These are phyloP conservation scores for Candida nonsorbophila DNA, from an alignment of 805 yeast species.

Conservation along the genomic window DNA sequence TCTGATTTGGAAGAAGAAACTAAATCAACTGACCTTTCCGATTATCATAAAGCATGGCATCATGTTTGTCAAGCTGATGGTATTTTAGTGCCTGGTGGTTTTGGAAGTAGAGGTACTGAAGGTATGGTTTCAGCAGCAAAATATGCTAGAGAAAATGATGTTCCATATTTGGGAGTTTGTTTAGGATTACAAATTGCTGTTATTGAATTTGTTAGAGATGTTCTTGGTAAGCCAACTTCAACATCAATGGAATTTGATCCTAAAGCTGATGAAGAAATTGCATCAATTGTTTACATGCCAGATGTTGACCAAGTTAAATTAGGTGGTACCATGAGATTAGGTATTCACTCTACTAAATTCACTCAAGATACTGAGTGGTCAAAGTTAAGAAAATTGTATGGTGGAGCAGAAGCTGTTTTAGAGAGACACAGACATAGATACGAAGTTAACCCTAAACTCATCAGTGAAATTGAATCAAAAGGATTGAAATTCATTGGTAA, in stretches of 20 bases:
- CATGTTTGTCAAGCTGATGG: conserved; percentile 91
- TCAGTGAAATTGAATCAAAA: conserved; percentile 60
- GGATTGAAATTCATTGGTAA: conserved; percentile 91
- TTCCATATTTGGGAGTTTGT: conserved; percentile 96
- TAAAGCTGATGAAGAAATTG: conserved; percentile 52
- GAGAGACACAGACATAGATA: conserved; percentile 99
- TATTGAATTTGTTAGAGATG: conserved; percentile 83
- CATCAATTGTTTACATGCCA: conserved; percentile 95
- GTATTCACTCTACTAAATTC: conserved; percentile 86
- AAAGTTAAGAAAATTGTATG: conserved; percentile 72
- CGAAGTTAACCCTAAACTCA: conserved; percentile 87
- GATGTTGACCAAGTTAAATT: conserved; percentile 92
- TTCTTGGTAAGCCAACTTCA: conserved; percentile 61
- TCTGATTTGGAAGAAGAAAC: conserved; percentile 77
- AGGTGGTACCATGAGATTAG: conserved; percentile 99
- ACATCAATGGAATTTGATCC: conserved; percentile 81
- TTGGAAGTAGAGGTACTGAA: conserved; percentile 95
- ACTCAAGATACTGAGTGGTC: conserved; percentile 62
- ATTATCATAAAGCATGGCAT: conserved; percentile 95
- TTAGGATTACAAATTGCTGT: conserved; percentile 96
- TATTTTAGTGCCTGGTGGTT: conserved; percentile 97
- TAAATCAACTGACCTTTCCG: conserved; percentile 58
- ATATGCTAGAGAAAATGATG: conserved; percentile 94
- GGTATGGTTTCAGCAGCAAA: conserved; percentile 97
- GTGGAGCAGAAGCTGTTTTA: conserved; percentile 57